phyloP scores from a whole-genome alignment of 2,329 filamentous ascomycete genomes.

The Penicillium crustosum region DNA sequence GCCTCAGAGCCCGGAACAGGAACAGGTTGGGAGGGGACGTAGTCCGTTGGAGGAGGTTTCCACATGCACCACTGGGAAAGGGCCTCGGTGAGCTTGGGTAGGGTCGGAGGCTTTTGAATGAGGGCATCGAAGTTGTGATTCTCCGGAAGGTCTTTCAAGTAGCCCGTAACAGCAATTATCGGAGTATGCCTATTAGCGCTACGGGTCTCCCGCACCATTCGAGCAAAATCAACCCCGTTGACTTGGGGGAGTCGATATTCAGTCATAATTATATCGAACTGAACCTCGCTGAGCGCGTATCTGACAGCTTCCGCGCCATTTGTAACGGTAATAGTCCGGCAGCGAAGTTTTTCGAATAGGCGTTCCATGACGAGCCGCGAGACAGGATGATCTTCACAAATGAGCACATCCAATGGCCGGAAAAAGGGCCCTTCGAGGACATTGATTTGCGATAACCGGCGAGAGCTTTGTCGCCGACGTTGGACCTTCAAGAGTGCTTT shows the following conservation, averaged over 20 bases:
- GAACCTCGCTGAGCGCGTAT: conserved; percentile 93
- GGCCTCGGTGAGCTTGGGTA: conserved; percentile 85
- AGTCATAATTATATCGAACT: conserved; percentile 98
- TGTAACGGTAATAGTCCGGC: conserved; percentile 85
- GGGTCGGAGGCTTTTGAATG: conserved; percentile 94
- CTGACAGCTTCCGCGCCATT: conserved; percentile 90
- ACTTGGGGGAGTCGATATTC: conserved; percentile 95
- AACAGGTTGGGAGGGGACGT: conserved; percentile 52
- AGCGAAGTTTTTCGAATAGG: conserved; percentile 88
- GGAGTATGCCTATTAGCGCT: conserved; percentile 93
- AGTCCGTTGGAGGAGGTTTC: conserved; percentile 72
- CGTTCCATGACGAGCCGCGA: conserved; percentile 99
- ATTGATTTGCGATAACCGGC: conserved; percentile 87
- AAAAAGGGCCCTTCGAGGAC: conserved; percentile 82
- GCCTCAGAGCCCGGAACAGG: conserved; percentile 62
- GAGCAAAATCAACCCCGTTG: conserved; percentile 89
- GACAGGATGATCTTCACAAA: conserved; percentile 97
- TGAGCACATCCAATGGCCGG: conserved; percentile 86
- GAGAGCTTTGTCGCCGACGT: conserved; percentile 89
- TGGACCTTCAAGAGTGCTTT: conserved; percentile 91
- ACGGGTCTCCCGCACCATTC: conserved; percentile 96
- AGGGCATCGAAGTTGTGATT: conserved; percentile 94
- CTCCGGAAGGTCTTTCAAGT: conserved; percentile 93
- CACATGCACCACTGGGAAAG: conserved; percentile 87
- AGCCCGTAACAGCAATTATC: conserved; percentile 94